phyloP scores from a whole-genome alignment of 2,329 filamentous ascomycete genomes.

The Lojkania enalia region DNA sequence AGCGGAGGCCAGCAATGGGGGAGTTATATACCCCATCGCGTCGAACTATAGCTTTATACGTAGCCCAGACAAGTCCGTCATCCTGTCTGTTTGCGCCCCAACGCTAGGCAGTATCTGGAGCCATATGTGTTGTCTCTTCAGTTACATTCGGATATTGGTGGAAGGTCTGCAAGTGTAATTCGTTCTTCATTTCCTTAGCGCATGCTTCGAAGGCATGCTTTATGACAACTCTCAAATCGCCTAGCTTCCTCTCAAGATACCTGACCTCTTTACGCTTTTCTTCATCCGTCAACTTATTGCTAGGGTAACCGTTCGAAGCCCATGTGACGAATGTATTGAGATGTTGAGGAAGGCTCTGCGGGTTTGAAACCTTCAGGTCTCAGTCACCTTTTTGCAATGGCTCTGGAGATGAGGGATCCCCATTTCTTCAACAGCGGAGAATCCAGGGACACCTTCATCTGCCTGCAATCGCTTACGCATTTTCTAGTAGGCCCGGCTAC shows the following conservation, averaged over 20 bases:
- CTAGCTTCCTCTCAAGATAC: slow-evolving; percentile 46
- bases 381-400: slow-evolving; percentile 63
- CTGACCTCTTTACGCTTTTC: slow-evolving; percentile 46
- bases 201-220: slow-evolving; percentile 46
- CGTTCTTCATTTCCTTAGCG: slow-evolving; percentile 45
- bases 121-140: slow-evolving; percentile 44
- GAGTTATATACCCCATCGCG: slow-evolving; percentile 54
- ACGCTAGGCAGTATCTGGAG: slow-evolving; percentile 32
- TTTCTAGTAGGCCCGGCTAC: slow-evolving; percentile 65
- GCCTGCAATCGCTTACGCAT: slow-evolving; percentile 58
- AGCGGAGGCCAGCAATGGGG: slow-evolving; percentile 38
- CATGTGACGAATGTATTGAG: slow-evolving; percentile 59
- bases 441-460: slow-evolving; percentile 58
- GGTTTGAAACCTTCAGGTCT: slow-evolving; percentile 50
- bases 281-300: slow-evolving; percentile 46
- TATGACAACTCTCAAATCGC: slow-evolving; percentile 47
- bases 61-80: slow-evolving; percentile 56
- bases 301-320: slow-evolving; percentile 50
- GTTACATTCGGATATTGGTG: slow-evolving; percentile 49
- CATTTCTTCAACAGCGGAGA: slow-evolving; percentile 57
- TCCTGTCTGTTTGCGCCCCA: slow-evolving; percentile 45
- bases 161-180: slow-evolving; percentile 52
- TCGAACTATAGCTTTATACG: slow-evolving; percentile 61
- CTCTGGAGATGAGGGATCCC: slow-evolving; percentile 62
- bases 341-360: slow-evolving; percentile 56